Base-by-base conservation (phyloP, 371 early-diverging fungal genomes). In the Syncephalastrum racemosum region DNA sequence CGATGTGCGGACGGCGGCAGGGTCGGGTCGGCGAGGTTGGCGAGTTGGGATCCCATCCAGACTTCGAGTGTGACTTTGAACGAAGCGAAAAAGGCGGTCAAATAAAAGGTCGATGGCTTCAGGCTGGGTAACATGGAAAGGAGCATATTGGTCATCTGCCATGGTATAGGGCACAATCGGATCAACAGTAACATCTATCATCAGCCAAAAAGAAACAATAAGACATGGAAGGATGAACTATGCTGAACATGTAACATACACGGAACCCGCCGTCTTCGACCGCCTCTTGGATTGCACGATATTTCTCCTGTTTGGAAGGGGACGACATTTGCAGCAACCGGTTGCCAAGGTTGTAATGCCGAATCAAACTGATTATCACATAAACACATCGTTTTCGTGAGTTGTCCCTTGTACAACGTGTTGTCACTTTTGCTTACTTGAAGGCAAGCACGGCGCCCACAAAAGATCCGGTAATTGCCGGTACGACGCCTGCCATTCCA, bases 41-140 rank as follows among this genome's bases (percentile, higher is more conserved):
- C 71, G 39, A 77, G 50, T 46, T 72, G 73, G 10, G 71, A 71
- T 20, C 77, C 77, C n/a, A 67, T 53, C 73, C 71, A 77, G 4
- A 77, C 71, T 53, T 73, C 73, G 16, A 68, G 45, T 45, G 59
- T 60, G 22, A 68, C 46, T 43, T 68, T 78, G 53, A 65, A 63
- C 0, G 67, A 62, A 4, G 71, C 62, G 15, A 77, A 23, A 1
- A 73, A 45, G 3, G 71, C 47, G 13, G 68, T 49, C 3, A 66
- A n/a, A 7, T 55, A 19, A 39, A 64, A 78, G 25, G 60, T 63
- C n/a, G 47, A 52, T 13, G 49, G 53, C 14, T 45, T 47, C 7
- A 73, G 44, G 0, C 53, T 60, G 5, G 63, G 61, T 6, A 64
- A 31, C n/a, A 70, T 18, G 1, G 71, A 63, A 8, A 77, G 46